These are phyloP conservation scores for Lipomyces chichibuensis DNA, from an alignment of 805 yeast species.

Conservation along the genomic window DNA sequence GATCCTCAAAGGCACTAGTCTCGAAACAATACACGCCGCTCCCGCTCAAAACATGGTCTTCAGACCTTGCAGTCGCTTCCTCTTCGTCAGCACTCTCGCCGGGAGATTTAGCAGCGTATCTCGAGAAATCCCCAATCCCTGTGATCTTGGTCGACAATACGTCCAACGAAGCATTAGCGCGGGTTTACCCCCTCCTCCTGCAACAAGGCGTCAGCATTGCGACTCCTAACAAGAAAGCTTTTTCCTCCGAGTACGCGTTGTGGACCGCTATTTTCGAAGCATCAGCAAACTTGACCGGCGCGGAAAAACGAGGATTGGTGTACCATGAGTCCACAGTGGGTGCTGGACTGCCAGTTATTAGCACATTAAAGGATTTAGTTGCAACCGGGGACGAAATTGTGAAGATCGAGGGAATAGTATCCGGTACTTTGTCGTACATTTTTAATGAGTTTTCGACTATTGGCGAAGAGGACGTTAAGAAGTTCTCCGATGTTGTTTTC, in stretches of 20 bases:
- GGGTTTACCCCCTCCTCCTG: slow-evolving; percentile 73
- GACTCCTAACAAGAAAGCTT: slow-evolving; percentile 98
- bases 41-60: slow-evolving; percentile 61
- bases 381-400: slow-evolving; percentile 91
- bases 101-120: slow-evolving; percentile 61
- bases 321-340: slow-evolving; percentile 99
- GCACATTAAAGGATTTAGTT: slow-evolving; percentile 83
- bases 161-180: slow-evolving; percentile 77
- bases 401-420: slow-evolving; percentile 92
- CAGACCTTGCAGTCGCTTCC: slow-evolving; percentile 52
- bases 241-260: slow-evolving; percentile 69
- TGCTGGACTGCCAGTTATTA: slow-evolving; percentile 94
- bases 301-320: slow-evolving; percentile 64
- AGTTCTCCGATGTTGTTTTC: slow-evolving; percentile 86
- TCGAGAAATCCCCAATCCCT: slow-evolving; percentile 70
- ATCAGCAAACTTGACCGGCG: slow-evolving; percentile 48
- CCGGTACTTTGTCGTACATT: slow-evolving; percentile 93
- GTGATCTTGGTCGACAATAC: slow-evolving; percentile 92
- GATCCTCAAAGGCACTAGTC: slow-evolving; percentile 68
- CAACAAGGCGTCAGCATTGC: slow-evolving; percentile 85
- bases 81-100: slow-evolving; percentile 55
- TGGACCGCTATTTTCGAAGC: slow-evolving; percentile 76
- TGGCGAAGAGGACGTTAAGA: slow-evolving; percentile 55
- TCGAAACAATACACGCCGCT: slow-evolving; percentile 73
- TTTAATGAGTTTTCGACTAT: slow-evolving; percentile 86